phyloP scores from a whole-genome alignment of 345 rosid genomes.

The Mallotus nudiflorus region DNA sequence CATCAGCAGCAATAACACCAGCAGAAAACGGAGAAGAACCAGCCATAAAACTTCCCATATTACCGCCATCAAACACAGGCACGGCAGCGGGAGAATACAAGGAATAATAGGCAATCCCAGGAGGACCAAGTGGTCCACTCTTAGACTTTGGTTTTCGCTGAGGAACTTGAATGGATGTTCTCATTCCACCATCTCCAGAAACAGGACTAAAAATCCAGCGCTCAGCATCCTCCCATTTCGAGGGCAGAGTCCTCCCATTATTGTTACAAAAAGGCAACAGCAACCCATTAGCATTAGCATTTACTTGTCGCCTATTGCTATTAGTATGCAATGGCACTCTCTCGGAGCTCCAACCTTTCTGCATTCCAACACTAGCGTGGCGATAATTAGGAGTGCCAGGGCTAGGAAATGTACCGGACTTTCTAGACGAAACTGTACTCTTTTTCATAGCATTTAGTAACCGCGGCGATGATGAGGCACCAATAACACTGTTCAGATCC shows the following conservation, averaged over 20 bases:
- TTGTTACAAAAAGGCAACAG: slow-evolving; percentile 47
- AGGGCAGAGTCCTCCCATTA: slow-evolving; percentile 85
- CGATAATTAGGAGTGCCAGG: slow-evolving; percentile 82
- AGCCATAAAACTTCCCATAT: slow-evolving; percentile 43
- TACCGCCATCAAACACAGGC: slow-evolving; percentile 61
- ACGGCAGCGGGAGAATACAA: slow-evolving; percentile 67
- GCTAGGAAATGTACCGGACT: slow-evolving; percentile 72
- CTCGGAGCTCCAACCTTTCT: slow-evolving; percentile 97
- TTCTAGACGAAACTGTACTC: slow-evolving; percentile 49
- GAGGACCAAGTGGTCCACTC: slow-evolving; percentile 97
- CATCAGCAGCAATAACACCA: slow-evolving; percentile 59
- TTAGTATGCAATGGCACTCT: slow-evolving; percentile 62
- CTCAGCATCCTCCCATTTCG: slow-evolving; percentile 99
- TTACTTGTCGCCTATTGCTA: slow-evolving; percentile 57
- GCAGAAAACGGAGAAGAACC: slow-evolving; percentile 82
- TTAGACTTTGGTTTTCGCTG: slow-evolving; percentile 85
- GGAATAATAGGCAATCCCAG: slow-evolving; percentile 74
- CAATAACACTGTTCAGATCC: slow-evolving; percentile 64
- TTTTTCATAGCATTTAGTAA: slow-evolving; percentile 52
- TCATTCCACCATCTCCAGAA: slow-evolving; percentile 55
- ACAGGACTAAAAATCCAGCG: slow-evolving; percentile 98
- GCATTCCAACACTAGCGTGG: slow-evolving; percentile 57
- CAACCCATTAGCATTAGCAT: slow-evolving; percentile 36
- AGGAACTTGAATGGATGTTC: slow-evolving; percentile 48
- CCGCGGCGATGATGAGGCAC: slow-evolving; percentile 66